Evolutionary conservation across 139 green algal genomes (phyloP).

Genomic region (Coelastrella sp.): DNA sequence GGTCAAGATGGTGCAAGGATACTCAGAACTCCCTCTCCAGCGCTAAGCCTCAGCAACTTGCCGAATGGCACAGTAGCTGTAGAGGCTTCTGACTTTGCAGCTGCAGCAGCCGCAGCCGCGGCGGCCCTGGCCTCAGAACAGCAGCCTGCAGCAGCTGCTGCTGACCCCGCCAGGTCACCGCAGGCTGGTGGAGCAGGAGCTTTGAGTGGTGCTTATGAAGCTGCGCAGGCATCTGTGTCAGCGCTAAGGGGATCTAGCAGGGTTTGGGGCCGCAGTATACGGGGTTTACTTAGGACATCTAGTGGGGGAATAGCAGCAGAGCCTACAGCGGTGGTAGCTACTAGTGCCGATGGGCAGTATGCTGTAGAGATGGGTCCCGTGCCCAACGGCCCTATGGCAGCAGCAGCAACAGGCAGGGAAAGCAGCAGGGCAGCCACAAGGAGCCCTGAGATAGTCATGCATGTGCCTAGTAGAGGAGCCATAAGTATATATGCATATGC

Average conservation of each 20-base stretch:
- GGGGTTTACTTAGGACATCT: neutral
- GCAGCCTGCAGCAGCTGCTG: neutral
- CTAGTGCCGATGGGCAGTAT: neutral
- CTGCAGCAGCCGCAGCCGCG: constrained; percentile 8
- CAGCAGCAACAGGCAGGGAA: neutral
- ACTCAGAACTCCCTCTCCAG: neutral
- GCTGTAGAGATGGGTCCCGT: neutral
- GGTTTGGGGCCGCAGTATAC: constrained; percentile 12
- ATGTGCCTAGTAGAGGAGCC: neutral
- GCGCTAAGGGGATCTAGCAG: neutral
- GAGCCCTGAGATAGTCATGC: constrained; percentile 20
- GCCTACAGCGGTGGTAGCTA: neutral
- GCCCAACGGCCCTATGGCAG: neutral
- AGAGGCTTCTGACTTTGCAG: neutral
- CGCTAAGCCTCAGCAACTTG: neutral
- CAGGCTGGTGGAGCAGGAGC: neutral
- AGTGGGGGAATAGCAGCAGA: neutral
- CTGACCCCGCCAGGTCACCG: neutral
- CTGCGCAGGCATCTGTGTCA: constrained; percentile 35
- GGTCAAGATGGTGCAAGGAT: neutral
- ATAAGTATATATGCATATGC: constrained; percentile 43
- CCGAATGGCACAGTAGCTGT: neutral
- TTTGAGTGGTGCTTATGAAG: neutral
- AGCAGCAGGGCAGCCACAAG: neutral
- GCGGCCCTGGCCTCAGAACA: neutral